Evolutionary conservation across 768 basidiomycete species (phyloP).

Genomic region (Chalciporus chontae): DNA sequence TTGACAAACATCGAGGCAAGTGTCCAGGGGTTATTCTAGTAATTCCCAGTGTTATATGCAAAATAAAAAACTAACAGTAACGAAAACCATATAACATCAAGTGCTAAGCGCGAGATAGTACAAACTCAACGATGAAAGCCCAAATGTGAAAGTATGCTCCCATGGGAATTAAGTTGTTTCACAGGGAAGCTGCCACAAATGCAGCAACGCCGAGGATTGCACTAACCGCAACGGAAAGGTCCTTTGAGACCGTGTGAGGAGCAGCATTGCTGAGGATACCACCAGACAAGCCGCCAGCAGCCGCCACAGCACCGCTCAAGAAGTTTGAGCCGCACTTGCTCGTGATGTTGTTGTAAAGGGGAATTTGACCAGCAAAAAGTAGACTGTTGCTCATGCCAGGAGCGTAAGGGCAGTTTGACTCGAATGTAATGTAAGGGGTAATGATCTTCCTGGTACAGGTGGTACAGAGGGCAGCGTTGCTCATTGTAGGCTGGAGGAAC

Average conservation of each 20-base stretch:
- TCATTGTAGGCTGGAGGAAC: conserved; percentile 55
- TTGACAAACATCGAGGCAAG: too few relatives aligned
- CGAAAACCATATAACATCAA: conserved; percentile 12
- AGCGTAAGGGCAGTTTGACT: conserved; percentile 68
- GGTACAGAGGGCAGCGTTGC: conserved; percentile 63
- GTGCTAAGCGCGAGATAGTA: conserved; percentile 14
- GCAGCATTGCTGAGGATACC: conserved; percentile 34
- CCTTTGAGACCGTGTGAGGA: conserved; percentile 20
- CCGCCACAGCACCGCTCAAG: conserved; percentile 62
- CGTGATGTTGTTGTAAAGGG: conserved; percentile 61
- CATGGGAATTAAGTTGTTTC: background rate
- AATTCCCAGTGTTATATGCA: conserved; percentile 22
- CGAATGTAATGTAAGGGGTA: conserved; percentile 72
- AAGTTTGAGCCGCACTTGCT: conserved; percentile 69
- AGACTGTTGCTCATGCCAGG: conserved; percentile 64
- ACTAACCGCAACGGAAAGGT: conserved; percentile 27
- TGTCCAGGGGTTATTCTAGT: background rate
- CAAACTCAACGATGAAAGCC: conserved; percentile 25
- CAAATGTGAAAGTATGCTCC: conserved; percentile 14
- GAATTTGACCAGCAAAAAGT: conserved; percentile 61
- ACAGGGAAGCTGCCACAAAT: conserved; percentile 30
- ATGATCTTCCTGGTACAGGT: conserved; percentile 78
- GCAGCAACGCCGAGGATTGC: conserved; percentile 34
- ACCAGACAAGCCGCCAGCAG: conserved; percentile 56
- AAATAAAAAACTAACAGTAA: conserved; percentile 7